Percentiles rank a stretch among this genome's conserved stretches.
These are phyloP conservation scores for Cadophora sp. DNA, from an alignment of 2,329 filamentous ascomycete species.

Conservation along the genomic window DNA sequence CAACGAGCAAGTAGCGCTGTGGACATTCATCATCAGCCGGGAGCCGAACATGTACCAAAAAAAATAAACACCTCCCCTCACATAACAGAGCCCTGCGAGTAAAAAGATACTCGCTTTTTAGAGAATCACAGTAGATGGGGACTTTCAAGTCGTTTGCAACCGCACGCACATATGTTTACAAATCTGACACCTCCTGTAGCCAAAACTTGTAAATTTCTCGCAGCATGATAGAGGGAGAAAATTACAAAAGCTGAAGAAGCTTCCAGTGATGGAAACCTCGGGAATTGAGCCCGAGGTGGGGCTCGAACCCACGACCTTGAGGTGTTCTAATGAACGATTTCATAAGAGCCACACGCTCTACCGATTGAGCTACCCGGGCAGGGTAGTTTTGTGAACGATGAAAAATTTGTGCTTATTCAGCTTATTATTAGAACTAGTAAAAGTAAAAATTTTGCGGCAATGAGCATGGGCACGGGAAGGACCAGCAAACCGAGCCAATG, in stretches of 20 bases:
- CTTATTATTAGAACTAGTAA: background rate
- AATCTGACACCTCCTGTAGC: too few species aligned
- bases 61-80: too few species aligned
- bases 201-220: too few species aligned
- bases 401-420: background rate
- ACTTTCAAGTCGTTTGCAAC: too few species aligned
- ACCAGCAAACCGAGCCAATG: background rate
- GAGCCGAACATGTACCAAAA: too few species aligned
- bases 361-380: constrained; percentile 43
- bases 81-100: too few species aligned
- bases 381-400: background rate
- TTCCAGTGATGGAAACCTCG: constrained; percentile 9
- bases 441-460: background rate
- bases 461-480: background rate
- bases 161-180: too few species aligned
- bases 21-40: too few species aligned
- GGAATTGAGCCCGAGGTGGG: constrained; percentile 21
- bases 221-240: too few species aligned
- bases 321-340: background rate
- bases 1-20: too few species aligned
- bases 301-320: constrained; percentile 22
- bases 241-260: background rate
- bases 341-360: constrained; percentile 44
- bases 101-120: too few species aligned
- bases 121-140: too few species aligned